Evolutionary conservation across 1,284 basidiomycete species (phyloP).

Genomic region (Hypsizygus ulmarius): DNA sequence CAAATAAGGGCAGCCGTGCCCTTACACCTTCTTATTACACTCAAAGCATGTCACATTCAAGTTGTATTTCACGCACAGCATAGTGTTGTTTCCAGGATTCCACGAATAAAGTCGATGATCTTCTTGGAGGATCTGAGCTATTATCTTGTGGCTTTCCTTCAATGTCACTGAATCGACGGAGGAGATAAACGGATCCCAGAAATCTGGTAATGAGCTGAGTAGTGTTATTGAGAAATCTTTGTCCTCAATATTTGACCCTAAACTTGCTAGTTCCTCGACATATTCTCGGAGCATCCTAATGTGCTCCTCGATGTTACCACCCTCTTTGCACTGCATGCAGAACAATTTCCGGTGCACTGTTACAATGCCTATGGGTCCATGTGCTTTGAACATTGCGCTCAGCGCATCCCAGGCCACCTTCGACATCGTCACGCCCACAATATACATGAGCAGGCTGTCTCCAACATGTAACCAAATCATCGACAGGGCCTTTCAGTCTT

Average conservation of each 20-base stretch:
- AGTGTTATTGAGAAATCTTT: slow-evolving; percentile 34
- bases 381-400: slow-evolving; percentile 23
- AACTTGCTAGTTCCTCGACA: slow-evolving; percentile 20
- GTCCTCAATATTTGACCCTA: slow-evolving; percentile 21
- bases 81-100: slow-evolving; percentile 16
- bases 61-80: slow-evolving; percentile 15
- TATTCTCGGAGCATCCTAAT: slow-evolving; percentile 22
- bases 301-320: slow-evolving; percentile 29
- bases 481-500: slow-evolving; percentile 24
- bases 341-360: slow-evolving; percentile 25
- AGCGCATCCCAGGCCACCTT: slow-evolving; percentile 26
- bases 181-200: slow-evolving; percentile 33
- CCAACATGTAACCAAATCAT: slow-evolving; percentile 25
- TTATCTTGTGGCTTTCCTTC: slow-evolving; percentile 22
- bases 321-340: slow-evolving; percentile 24
- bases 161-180: slow-evolving; percentile 21
- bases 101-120: slow-evolving; percentile 13
- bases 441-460: slow-evolving; percentile 23
- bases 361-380: slow-evolving; percentile 25
- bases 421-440: slow-evolving; percentile 15
- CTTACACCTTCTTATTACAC: slow-evolving; percentile 24
- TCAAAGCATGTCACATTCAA: slow-evolving; percentile 22
- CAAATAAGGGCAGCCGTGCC: no score
- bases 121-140: slow-evolving; percentile 34
- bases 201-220: slow-evolving; percentile 32